A percentile compares a stretch with the other conserved stretches of the same genome.
phyloP scores from a whole-genome alignment of 768 basidiomycete genomes.

The Hericium coralloides region DNA sequence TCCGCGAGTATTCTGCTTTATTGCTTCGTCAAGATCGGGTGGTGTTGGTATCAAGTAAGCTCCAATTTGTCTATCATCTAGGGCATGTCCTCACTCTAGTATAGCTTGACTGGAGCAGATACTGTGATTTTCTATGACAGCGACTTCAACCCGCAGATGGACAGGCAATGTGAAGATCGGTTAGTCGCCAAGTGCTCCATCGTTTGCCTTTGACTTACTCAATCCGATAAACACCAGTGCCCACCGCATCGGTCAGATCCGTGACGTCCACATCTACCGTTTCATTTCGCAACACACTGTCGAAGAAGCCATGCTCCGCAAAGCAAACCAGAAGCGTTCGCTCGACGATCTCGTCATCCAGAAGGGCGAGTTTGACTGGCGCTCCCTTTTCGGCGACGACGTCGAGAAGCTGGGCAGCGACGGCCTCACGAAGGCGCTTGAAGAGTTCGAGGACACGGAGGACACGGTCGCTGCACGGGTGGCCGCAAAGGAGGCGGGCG shows the following conservation, averaged over 20 bases:
- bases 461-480: conserved; percentile 76
- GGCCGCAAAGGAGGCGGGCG: conserved; percentile 66
- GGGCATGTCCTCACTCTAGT: conserved; percentile 15
- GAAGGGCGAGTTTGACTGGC: conserved; percentile 93
- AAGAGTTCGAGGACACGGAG: conserved; percentile 81
- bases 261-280: conserved; percentile 93
- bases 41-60: conserved; percentile 93
- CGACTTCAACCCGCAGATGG: conserved; percentile 97
- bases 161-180: conserved; percentile 93
- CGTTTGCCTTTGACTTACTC: conserved; percentile 1
- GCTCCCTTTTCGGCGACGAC: conserved; percentile 66
- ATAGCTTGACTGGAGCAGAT: conserved; percentile 77
- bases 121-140: conserved; percentile 98
- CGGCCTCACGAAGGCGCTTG: conserved; percentile 60
- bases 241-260: conserved; percentile 96
- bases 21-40: conserved; percentile 69
- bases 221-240: conserved; percentile 43
- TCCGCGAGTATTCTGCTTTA: conserved; percentile 77
- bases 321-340: conserved; percentile 95
- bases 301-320: conserved; percentile 92
- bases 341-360: conserved; percentile 90
- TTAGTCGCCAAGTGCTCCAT: conserved; percentile 22
- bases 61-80: conserved; percentile 7
- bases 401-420: conserved; percentile 27
- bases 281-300: conserved; percentile 87